Evolutionary conservation across 139 green algal genomes (phyloP).

Genomic region (Asterochloris erici): DNA sequence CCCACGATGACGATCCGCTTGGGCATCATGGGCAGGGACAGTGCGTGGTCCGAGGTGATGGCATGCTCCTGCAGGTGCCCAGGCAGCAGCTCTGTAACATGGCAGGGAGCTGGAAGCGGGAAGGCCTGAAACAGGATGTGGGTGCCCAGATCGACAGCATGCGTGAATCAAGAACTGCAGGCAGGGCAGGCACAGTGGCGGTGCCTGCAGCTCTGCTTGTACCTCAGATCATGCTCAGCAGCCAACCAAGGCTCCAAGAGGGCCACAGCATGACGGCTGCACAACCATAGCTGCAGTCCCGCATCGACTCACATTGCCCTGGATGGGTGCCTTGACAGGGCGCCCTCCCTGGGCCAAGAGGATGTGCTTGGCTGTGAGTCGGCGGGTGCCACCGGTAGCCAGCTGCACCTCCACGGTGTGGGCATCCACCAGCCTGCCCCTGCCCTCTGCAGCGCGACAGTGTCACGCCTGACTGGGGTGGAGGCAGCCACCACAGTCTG

Average conservation of each 20-base stretch:
- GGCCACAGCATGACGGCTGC: too few species aligned
- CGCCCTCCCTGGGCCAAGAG: slow-evolving; percentile 87
- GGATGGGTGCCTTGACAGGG: slow-evolving; percentile 71
- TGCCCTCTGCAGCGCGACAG: slow-evolving; percentile 59
- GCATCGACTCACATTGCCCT: slow-evolving; percentile 45
- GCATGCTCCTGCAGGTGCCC: slow-evolving; percentile 57
- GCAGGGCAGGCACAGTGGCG: too few species aligned
- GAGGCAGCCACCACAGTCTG: not conserved
- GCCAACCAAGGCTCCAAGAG: too few species aligned
- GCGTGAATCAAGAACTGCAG: too few species aligned
- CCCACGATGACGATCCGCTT: slow-evolving; percentile 83
- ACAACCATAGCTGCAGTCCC: not conserved
- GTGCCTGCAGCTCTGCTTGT: too few species aligned
- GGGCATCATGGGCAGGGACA: slow-evolving; percentile 76
- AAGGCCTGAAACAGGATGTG: too few species aligned
- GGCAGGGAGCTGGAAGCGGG: not conserved
- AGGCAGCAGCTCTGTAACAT: not conserved
- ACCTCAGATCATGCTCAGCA: too few species aligned
- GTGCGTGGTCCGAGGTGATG: slow-evolving; percentile 92
- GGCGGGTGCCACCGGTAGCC: not conserved
- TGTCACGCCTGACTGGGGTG: not conserved
- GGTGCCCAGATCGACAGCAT: too few species aligned
- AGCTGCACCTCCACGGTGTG: slow-evolving; percentile 83
- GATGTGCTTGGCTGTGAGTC: slow-evolving; percentile 68
- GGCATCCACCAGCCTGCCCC: slow-evolving; percentile 71